Percentiles rank a stretch among this genome's conserved stretches.
These are phyloP conservation scores for Amylostereum chailletii DNA, from an alignment of 1,284 basidiomycete genomes.

Conservation along the genomic window DNA sequence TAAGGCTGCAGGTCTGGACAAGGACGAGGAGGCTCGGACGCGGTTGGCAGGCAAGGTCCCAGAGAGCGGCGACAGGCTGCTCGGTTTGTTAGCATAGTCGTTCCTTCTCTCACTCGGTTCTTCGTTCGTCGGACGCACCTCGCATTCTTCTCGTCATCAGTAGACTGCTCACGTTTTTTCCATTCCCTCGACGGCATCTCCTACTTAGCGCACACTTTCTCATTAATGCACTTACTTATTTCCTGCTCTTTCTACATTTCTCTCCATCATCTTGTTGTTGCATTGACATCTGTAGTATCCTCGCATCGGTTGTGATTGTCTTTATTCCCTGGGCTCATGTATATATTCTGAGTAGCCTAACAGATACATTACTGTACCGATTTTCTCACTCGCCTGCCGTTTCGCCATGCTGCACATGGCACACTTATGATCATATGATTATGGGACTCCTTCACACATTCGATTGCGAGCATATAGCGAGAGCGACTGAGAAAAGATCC, in stretches of 20 bases:
- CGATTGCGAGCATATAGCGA: too few relatives aligned
- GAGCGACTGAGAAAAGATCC: too few relatives aligned
- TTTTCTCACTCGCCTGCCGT: too few relatives aligned
- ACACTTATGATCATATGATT: too few relatives aligned
- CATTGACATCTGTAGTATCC: constrained; percentile 11
- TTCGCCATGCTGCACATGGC: too few relatives aligned
- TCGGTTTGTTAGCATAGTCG: constrained; percentile 45
- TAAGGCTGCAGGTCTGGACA: constrained; percentile 47
- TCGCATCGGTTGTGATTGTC: constrained; percentile 9
- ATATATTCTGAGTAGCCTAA: neutral
- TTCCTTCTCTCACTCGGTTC: neutral
- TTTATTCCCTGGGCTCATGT: neutral
- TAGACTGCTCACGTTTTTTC: neutral
- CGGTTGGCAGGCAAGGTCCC: constrained; percentile 46
- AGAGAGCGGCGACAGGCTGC: constrained; percentile 49
- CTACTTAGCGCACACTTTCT: too few relatives aligned
- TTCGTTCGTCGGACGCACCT: neutral
- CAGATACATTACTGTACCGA: too few relatives aligned
- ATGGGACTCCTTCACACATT: too few relatives aligned
- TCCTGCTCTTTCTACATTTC: constrained; percentile 8
- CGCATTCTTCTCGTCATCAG: neutral
- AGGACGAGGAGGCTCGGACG: constrained; percentile 46
- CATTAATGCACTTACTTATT: neutral
- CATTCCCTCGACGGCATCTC: neutral
- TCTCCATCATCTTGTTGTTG: constrained; percentile 10